Conservation (phyloP, 2,329 filamentous ascomycete species). For the Fusarium sp. region DNA sequence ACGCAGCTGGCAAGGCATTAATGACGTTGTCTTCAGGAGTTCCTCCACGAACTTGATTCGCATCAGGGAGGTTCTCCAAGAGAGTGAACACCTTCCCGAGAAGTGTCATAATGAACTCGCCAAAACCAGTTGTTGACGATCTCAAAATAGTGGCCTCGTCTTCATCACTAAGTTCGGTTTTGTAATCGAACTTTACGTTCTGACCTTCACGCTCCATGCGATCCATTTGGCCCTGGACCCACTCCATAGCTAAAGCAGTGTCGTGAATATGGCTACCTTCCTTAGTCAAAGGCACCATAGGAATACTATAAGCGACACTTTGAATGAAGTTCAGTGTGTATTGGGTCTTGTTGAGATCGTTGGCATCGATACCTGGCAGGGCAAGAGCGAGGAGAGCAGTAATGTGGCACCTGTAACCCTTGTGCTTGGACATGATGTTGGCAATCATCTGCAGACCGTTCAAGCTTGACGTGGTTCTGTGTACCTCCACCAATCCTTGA, state of each 20-base stretch:
- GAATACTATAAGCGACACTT: slow-evolving; percentile 95
- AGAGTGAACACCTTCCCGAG: slow-evolving; percentile 95
- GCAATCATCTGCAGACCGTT: slow-evolving; percentile 92
- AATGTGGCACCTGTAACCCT: slow-evolving; percentile 96
- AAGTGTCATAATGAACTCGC: slow-evolving; percentile 91
- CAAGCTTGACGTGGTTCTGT: slow-evolving; percentile 93
- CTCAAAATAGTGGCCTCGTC: slow-evolving; percentile 89
- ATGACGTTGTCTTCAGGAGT: slow-evolving; percentile 98
- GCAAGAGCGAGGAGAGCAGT: slow-evolving; percentile 93
- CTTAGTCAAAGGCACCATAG: slow-evolving; percentile 78
- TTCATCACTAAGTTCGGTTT: slow-evolving; percentile 82
- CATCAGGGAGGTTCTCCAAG: slow-evolving; percentile 93
- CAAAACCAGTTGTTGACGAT: slow-evolving; percentile 93
- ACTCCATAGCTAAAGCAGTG: slow-evolving; percentile 84
- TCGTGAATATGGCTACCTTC: slow-evolving; percentile 76
- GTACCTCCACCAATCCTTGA: slow-evolving; percentile 96
- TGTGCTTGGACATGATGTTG: slow-evolving; percentile 89
- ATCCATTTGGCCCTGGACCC: slow-evolving; percentile 95
- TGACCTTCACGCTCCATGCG: slow-evolving; percentile 91
- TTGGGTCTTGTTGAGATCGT: slow-evolving; percentile 95
- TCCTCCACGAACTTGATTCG: slow-evolving; percentile 85
- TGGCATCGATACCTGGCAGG: slow-evolving; percentile 95
- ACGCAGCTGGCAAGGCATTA: slow-evolving; percentile 91
- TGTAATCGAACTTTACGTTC: slow-evolving; percentile 87
- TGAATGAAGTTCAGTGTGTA: slow-evolving; percentile 96